A percentile compares a stretch with the other conserved stretches of the same genome.
These are phyloP conservation scores for Russula ochroleuca DNA, from an alignment of 768 basidiomycete genomes.

Conservation along the genomic window DNA sequence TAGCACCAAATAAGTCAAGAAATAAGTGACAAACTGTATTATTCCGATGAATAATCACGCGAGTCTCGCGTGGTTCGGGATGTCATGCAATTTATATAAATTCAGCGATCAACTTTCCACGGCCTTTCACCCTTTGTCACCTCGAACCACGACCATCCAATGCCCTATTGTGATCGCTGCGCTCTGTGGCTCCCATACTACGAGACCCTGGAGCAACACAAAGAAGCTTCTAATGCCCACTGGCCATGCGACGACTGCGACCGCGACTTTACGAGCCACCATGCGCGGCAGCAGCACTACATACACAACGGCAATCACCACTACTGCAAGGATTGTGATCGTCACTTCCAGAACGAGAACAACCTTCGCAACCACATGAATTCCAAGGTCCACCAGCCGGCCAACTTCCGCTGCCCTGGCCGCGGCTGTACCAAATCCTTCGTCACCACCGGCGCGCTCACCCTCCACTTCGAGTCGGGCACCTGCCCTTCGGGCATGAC, in stretches of 20 bases:
- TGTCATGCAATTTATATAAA: background rate
- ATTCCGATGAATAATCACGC: too few relatives aligned
- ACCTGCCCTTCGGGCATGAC: constrained; percentile 48
- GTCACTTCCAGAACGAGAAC: constrained; percentile 35
- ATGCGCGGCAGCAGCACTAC: background rate
- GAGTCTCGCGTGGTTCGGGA: too few relatives aligned
- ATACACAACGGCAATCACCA: background rate
- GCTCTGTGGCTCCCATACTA: constrained; percentile 27
- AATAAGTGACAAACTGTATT: too few relatives aligned
- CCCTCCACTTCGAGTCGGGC: constrained; percentile 62
- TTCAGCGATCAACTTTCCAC: background rate
- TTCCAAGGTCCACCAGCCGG: constrained; percentile 48
- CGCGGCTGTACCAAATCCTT: constrained; percentile 46
- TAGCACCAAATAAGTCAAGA: too few relatives aligned
- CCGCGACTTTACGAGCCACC: constrained; percentile 38
- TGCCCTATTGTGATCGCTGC: constrained; percentile 14
- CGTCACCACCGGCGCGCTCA: constrained; percentile 47
- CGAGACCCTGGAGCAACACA: constrained; percentile 32
- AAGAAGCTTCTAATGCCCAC: constrained; percentile 36
- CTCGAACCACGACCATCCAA: background rate
- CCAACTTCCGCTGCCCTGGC: constrained; percentile 38
- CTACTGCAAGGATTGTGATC: constrained; percentile 3
- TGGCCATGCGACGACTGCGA: constrained; percentile 45
- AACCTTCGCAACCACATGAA: constrained; percentile 48
- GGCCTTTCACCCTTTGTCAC: background rate